Base-by-base conservation (phyloP, 495 filamentous ascomycete genomes). In the Penicillium fimorum region DNA sequence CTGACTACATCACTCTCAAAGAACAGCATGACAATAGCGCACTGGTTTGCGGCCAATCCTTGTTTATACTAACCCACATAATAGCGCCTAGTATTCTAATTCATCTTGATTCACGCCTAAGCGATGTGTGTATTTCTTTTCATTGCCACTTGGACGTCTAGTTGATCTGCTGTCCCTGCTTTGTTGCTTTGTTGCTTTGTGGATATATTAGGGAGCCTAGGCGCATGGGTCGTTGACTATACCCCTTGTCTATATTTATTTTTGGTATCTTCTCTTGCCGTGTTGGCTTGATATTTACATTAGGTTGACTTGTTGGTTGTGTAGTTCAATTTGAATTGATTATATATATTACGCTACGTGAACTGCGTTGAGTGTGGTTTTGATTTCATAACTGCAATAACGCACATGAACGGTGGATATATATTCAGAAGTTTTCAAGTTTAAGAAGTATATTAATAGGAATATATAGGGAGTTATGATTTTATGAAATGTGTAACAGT, bases 221-320 rank as follows among this genome's bases (percentile, higher is more conserved):
- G 58, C 55, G 52, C 61, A 48, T 51, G 41, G 41, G 48, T 50
- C 33, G 11, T 48, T 27, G 37, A 17, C n/a, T 60, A 66, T 64
- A 57, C 55, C 55, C 48, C 43, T 0, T 43, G 38, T 22, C 42
- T 13, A 5, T 29, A 9, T 13, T 17, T 8, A 15, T n/a, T 37
- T 17, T 38, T 38, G 6, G 35, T n/a, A 38, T 38, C 35, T 17
- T 32, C 18, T 17, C 22, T 44, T 10, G 18, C 15, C 3, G 10
- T 25, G 18, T 50, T 9, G 32, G 8, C 37, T 38, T 50, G 47
- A 3, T 8, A 6, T 38, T 38, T n/a, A 37, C 8, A 4, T 5
- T 24, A 50, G 12, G 29, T 37, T 37, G 4, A 15, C 24, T 1
- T 15, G 22, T 25, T 37, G 15, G 22, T 24, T n/a, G 2, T 22